Percentiles rank a stretch among this genome's conserved stretches.
Evolutionary conservation across 2,329 filamentous ascomycete species (phyloP).

Genomic region (Aspergillus neotritici): DNA sequence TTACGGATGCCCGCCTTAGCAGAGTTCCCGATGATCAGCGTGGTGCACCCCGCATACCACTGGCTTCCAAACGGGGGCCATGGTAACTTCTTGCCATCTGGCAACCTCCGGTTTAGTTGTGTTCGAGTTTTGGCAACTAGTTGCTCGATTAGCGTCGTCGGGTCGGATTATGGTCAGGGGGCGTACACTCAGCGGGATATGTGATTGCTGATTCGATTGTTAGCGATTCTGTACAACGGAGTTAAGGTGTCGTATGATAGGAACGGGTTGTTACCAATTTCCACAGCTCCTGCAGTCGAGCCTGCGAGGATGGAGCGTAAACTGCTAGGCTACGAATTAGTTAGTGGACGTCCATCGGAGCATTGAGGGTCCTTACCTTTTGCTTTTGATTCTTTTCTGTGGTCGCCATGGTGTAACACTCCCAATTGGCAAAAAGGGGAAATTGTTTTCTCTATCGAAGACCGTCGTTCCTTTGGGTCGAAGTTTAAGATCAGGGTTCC

Average conservation of each 20-base stretch:
- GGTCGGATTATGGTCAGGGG: slow-evolving; percentile 6
- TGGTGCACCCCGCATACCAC: slow-evolving; percentile 98
- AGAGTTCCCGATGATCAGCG: slow-evolving; percentile 92
- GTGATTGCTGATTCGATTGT: slow-evolving; percentile 63
- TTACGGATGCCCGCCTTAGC: slow-evolving; percentile 90
- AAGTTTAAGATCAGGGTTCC: too few species aligned
- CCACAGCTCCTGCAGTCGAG: slow-evolving; percentile 85
- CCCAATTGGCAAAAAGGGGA: too few species aligned
- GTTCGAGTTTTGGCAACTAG: slow-evolving; percentile 88
- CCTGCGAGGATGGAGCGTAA: slow-evolving; percentile 88
- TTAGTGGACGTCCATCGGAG: slow-evolving; percentile 12
- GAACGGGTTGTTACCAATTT: slow-evolving; percentile 63
- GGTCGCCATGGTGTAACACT: slow-evolving; percentile 24
- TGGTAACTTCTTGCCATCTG: slow-evolving; percentile 78
- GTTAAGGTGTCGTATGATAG: background rate
- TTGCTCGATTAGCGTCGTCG: slow-evolving; percentile 7
- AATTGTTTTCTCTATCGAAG: too few species aligned
- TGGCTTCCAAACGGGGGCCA: slow-evolving; percentile 90
- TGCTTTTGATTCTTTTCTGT: slow-evolving; percentile 32
- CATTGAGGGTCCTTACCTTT: slow-evolving; percentile 27
- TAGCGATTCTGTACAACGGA: slow-evolving; percentile 10
- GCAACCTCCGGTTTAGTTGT: slow-evolving; percentile 81
- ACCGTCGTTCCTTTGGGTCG: too few species aligned
- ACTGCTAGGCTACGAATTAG: slow-evolving; percentile 61
- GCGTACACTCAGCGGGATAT: slow-evolving; percentile 84